Conservation (phyloP, 2,329 filamentous ascomycete genomes). For the Lojkania enalia region DNA sequence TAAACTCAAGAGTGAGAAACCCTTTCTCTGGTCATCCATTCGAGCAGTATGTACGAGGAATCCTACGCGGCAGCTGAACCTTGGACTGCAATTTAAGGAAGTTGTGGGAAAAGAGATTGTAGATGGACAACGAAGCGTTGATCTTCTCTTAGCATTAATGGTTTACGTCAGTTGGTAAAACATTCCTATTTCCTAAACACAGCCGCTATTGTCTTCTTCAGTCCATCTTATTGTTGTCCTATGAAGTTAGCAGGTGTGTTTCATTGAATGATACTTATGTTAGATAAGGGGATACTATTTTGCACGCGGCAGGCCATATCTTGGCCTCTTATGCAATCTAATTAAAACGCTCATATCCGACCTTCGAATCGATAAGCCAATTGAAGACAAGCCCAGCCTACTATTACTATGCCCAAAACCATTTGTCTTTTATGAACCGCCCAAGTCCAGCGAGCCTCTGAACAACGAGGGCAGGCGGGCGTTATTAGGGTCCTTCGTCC, state of each 20-base stretch:
- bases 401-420: background rate
- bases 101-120: slow-evolving; percentile 23
- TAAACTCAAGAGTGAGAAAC: slow-evolving; percentile 13
- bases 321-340: slow-evolving; percentile 20
- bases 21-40: slow-evolving; percentile 24
- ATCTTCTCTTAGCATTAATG: slow-evolving; percentile 25
- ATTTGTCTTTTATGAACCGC: too few species aligned
- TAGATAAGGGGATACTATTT: slow-evolving; percentile 21
- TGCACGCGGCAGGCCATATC: slow-evolving; percentile 19
- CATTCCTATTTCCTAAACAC: background rate
- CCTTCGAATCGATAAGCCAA: slow-evolving; percentile 23
- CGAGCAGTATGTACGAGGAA: slow-evolving; percentile 21
- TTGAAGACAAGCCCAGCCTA: slow-evolving; percentile 5
- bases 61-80: slow-evolving; percentile 12
- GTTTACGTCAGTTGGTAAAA: slow-evolving; percentile 25
- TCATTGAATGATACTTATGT: slow-evolving; percentile 6
- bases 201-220: too few species aligned
- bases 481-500: slow-evolving; percentile 53
- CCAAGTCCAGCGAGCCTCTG: slow-evolving; percentile 21
- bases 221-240: too few species aligned
- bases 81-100: slow-evolving; percentile 22
- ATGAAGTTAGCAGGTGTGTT: too few species aligned
- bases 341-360: slow-evolving; percentile 24
- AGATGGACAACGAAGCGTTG: slow-evolving; percentile 27
- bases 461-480: slow-evolving; percentile 57